phyloP scores from a whole-genome alignment of 2,329 filamentous ascomycete genomes.

The Talaromyces sp. region DNA sequence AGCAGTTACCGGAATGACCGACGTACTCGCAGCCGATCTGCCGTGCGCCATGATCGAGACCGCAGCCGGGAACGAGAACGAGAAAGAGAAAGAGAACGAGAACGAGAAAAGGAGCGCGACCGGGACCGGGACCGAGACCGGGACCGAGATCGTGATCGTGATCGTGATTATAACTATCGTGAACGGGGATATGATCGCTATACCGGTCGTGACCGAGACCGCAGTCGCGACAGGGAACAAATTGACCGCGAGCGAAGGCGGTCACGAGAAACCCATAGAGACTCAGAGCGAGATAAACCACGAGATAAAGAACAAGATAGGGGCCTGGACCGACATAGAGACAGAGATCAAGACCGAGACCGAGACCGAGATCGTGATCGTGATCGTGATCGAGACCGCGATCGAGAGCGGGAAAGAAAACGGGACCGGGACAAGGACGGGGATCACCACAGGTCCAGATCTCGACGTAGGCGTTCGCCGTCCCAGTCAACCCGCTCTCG shows the following conservation, averaged over 20 bases:
- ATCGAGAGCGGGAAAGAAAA: not conserved
- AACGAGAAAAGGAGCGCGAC: slow-evolving; percentile 23
- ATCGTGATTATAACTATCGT: slow-evolving; percentile 25
- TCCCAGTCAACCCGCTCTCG: slow-evolving; percentile 1
- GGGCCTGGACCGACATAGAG: slow-evolving; percentile 15
- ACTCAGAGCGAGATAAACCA: slow-evolving; percentile 14
- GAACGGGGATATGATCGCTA: slow-evolving; percentile 22
- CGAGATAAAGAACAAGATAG: slow-evolving; percentile 1
- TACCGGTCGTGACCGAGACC: slow-evolving; percentile 20
- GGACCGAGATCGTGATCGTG: slow-evolving; percentile 19
- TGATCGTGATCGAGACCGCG: slow-evolving; percentile 17
- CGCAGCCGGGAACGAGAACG: slow-evolving; percentile 24
- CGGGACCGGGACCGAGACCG: slow-evolving; percentile 29
- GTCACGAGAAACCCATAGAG: slow-evolving; percentile 9
- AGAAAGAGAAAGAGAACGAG: slow-evolving; percentile 22
- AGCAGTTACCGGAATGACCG: not conserved
- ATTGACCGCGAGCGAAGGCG: slow-evolving; percentile 8
- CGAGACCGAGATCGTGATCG: not conserved
- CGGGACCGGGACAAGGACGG: not conserved
- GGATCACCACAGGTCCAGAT: not conserved
- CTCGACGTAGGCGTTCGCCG: slow-evolving; percentile 5
- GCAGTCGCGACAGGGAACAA: slow-evolving; percentile 14
- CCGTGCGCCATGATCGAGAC: slow-evolving; percentile 20
- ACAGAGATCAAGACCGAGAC: not conserved
- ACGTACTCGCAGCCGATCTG: slow-evolving; percentile 22